A percentile compares a stretch with the other conserved stretches of the same genome.
Evolutionary conservation across 345 rosid species (phyloP).

Genomic region (Boechera divaricarpa): DNA sequence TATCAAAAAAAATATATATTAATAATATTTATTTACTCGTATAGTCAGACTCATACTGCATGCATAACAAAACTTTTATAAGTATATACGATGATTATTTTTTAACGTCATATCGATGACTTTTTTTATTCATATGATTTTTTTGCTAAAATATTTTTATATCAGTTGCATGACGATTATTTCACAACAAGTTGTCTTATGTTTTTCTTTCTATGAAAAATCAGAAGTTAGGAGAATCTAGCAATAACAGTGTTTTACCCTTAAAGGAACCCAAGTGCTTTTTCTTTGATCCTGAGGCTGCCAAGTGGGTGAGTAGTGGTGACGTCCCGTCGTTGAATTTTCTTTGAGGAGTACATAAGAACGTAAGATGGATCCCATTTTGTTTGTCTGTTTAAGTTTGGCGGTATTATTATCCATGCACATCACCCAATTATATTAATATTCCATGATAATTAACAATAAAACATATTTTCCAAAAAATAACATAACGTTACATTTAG

Average conservation of each 20-base stretch:
- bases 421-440: conserved; percentile 9
- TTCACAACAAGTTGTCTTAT: too few relatives aligned
- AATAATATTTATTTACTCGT: neutral
- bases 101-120: too few relatives aligned
- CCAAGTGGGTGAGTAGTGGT: conserved; percentile 17
- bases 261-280: neutral
- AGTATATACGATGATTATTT: too few relatives aligned
- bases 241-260: neutral
- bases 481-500: neutral
- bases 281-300: conserved; percentile 2
- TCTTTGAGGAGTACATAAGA: conserved; percentile 27
- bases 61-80: neutral
- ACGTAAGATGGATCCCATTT: conserved; percentile 38
- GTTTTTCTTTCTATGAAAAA: too few relatives aligned
- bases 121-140: too few relatives aligned
- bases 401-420: conserved; percentile 38
- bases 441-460: neutral
- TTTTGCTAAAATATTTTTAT: too few relatives aligned
- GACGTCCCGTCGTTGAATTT: conserved; percentile 37
- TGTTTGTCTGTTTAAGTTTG: conserved; percentile 24
- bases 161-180: too few relatives aligned
- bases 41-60: neutral
- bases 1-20: too few relatives aligned
- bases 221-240: neutral
- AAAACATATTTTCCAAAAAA: neutral